Percentiles rank a stretch among this genome's conserved stretches.
These are phyloP conservation scores for Podospora fimiseda DNA, from an alignment of 495 filamentous ascomycete species.

Conservation along the genomic window DNA sequence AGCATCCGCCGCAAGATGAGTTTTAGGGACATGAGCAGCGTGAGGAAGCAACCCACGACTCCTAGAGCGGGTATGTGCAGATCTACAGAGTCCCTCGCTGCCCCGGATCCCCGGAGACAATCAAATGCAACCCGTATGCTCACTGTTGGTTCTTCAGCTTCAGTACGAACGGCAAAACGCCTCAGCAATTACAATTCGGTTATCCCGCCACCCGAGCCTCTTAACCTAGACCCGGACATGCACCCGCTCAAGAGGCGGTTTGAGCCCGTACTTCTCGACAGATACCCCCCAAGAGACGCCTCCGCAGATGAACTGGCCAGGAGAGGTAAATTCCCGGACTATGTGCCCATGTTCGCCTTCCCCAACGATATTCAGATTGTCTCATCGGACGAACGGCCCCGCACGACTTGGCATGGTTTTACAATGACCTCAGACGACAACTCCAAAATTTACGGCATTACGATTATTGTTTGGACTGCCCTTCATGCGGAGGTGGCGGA, in stretches of 20 bases:
- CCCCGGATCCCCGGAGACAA: slow-evolving; percentile 1
- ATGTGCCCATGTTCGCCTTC: slow-evolving; percentile 98
- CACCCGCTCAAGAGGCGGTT: slow-evolving; percentile 91
- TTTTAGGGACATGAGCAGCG: slow-evolving; percentile 87
- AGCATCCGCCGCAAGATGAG: slow-evolving; percentile 84
- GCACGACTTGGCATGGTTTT: slow-evolving; percentile 97
- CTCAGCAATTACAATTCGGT: slow-evolving; percentile 98
- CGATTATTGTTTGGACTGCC: slow-evolving; percentile 88
- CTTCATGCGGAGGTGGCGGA: slow-evolving; percentile 74
- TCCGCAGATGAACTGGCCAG: slow-evolving; percentile 68
- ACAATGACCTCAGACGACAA: slow-evolving; percentile 94
- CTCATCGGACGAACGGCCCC: slow-evolving; percentile 85
- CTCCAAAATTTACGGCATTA: slow-evolving; percentile 85
- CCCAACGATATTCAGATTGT: slow-evolving; percentile 97
- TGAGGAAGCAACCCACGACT: slow-evolving; percentile 75
- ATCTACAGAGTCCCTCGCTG: slow-evolving; percentile 17
- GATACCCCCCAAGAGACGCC: slow-evolving; percentile 81
- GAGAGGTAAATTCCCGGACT: slow-evolving; percentile 88
- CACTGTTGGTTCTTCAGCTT: slow-evolving; percentile 51
- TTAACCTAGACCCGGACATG: slow-evolving; percentile 85
- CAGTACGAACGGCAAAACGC: slow-evolving; percentile 78
- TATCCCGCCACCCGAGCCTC: slow-evolving; percentile 85
- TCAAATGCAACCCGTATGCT: slow-evolving; percentile 11
- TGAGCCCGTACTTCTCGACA: slow-evolving; percentile 87
- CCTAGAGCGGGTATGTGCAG: slow-evolving; percentile 63